These are phyloP conservation scores for Aspergillus chevalieri DNA, from an alignment of 2,329 filamentous ascomycete genomes.

Conservation along the genomic window DNA sequence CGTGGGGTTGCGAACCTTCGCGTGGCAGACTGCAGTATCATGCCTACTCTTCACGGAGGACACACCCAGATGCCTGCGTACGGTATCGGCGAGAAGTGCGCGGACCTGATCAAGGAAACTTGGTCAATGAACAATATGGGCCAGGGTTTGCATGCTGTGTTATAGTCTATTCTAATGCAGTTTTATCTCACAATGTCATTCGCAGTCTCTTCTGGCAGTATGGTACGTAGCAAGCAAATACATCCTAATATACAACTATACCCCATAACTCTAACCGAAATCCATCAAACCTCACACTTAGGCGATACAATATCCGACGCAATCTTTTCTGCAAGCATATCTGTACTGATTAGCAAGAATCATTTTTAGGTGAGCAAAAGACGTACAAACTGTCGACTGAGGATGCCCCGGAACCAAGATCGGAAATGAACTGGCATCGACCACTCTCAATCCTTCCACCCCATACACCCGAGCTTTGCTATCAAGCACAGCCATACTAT, in stretches of 20 bases:
- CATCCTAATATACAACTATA: neutral
- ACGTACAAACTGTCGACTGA: conserved; percentile 35
- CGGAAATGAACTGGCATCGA: conserved; percentile 34
- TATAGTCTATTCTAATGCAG: neutral
- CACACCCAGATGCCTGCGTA: conserved; percentile 56
- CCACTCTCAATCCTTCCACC: conserved; percentile 27
- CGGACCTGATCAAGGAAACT: conserved; percentile 46
- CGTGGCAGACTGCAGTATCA: conserved; percentile 50
- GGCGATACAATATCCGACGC: conserved; percentile 22
- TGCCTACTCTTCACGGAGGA: conserved; percentile 47
- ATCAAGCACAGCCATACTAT: conserved; percentile 29
- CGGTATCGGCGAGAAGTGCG: conserved; percentile 51
- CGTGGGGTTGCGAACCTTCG: conserved; percentile 49
- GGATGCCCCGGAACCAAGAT: conserved; percentile 38
- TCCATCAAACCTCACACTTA: neutral
- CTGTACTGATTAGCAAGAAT: conserved; percentile 11
- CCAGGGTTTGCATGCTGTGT: neutral
- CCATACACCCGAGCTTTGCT: conserved; percentile 26
- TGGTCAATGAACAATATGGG: conserved; percentile 9
- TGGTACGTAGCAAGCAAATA: neutral
- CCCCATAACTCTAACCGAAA: neutral
- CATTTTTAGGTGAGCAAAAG: neutral
- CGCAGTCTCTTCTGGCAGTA: neutral
- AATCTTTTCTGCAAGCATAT: conserved; percentile 42
- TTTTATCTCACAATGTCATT: neutral